phyloP scores from a whole-genome alignment of 2,329 filamentous ascomycete genomes.

The Penicillium sumatraense region DNA sequence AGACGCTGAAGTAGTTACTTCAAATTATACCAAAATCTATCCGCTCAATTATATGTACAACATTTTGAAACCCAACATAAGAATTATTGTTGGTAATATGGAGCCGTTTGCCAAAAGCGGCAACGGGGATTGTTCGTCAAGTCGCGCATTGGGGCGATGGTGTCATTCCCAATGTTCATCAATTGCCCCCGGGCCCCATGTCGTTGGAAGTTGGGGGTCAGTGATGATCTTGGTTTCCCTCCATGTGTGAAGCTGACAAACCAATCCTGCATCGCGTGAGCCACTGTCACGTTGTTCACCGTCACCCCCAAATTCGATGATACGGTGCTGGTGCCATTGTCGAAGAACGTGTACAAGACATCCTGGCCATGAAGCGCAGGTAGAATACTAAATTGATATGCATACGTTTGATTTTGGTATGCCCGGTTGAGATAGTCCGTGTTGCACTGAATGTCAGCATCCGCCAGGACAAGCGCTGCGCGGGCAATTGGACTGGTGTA shows the following conservation, averaged over 20 bases:
- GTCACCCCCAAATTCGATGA: conserved; percentile 18
- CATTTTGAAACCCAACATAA: neutral
- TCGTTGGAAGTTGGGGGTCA: conserved; percentile 50
- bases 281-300: conserved; percentile 35
- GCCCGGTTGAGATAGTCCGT: conserved; percentile 57
- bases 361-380: conserved; percentile 61
- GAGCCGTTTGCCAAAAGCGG: conserved; percentile 58
- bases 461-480: conserved; percentile 46
- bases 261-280: conserved; percentile 42
- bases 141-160: conserved; percentile 50
- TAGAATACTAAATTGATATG: conserved; percentile 58
- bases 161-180: conserved; percentile 48
- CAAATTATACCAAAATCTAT: too few species aligned
- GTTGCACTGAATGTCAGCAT: conserved; percentile 57
- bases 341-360: conserved; percentile 58
- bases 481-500: conserved; percentile 54
- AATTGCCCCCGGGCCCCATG: conserved; percentile 52
- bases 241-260: conserved; percentile 42
- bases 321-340: conserved; percentile 38
- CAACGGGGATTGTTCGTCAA: conserved; percentile 54
- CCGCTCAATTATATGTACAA: neutral
- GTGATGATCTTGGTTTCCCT: conserved; percentile 38
- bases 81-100: conserved; percentile 36
- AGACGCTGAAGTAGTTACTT: too few species aligned
- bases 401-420: conserved; percentile 55